Percentiles rank a stretch among this genome's conserved stretches.
phyloP scores from a whole-genome alignment of 768 basidiomycete species.

The Russula virescens region DNA sequence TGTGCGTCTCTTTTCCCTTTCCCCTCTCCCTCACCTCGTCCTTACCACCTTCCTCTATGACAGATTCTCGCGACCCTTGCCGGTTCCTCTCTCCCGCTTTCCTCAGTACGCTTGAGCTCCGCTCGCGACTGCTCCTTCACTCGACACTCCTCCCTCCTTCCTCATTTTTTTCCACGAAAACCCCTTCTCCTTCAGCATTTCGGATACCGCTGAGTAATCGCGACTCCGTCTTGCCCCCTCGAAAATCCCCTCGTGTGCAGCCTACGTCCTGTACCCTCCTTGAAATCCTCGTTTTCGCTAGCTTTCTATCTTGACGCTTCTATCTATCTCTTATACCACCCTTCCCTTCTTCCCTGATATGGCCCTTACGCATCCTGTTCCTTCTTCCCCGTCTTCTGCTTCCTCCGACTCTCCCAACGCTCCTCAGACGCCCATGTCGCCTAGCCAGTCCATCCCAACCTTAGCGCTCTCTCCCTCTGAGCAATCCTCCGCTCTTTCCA shows the following conservation, averaged over 20 bases:
- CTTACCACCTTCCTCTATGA: slow-evolving; percentile 7
- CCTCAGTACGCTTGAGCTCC: slow-evolving; percentile 34
- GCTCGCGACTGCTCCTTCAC: slow-evolving; percentile 26
- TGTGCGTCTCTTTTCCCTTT: slow-evolving; percentile 28
- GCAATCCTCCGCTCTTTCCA: slow-evolving; percentile 24
- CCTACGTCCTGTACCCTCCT: slow-evolving; percentile 26
- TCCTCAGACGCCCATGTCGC: slow-evolving; percentile 47
- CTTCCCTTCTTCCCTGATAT: slow-evolving; percentile 28
- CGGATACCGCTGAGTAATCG: slow-evolving; percentile 48
- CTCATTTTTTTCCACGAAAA: background rate
- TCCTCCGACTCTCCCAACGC: slow-evolving; percentile 41
- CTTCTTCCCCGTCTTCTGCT: slow-evolving; percentile 36
- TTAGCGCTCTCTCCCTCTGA: slow-evolving; percentile 34
- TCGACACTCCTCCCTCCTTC: background rate
- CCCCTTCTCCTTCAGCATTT: slow-evolving; percentile 36
- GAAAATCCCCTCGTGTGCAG: slow-evolving; percentile 16
- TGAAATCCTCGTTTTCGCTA: background rate
- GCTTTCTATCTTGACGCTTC: slow-evolving; percentile 19
- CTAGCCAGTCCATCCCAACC: slow-evolving; percentile 33
- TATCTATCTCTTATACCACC: slow-evolving; percentile 16
- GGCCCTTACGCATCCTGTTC: slow-evolving; percentile 37
- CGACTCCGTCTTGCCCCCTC: slow-evolving; percentile 34
- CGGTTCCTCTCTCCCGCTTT: slow-evolving; percentile 60
- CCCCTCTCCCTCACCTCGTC: background rate
- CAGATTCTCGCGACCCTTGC: slow-evolving; percentile 92